Base-by-base conservation (phyloP, 2,329 filamentous ascomycete species). In the Fusarium pseudoanthophilum region DNA sequence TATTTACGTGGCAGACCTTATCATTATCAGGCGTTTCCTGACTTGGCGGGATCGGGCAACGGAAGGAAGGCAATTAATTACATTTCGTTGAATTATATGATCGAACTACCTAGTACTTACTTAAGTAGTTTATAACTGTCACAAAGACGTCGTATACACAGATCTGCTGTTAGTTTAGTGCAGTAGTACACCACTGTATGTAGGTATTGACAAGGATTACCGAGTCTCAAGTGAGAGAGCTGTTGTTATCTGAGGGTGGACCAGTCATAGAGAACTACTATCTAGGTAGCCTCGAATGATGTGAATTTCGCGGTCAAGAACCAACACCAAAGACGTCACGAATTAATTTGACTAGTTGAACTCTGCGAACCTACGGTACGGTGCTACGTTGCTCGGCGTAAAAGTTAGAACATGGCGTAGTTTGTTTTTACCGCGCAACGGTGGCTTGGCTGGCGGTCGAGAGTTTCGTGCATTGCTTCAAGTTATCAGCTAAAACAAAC, bases 391-490 rank as follows among this genome's bases (percentile, higher is more conserved):
- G 37, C 52, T 40, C 32, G 30, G 55, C 32, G 42, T 39, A 68
- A 43, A 39, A 53, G 34, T 20, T 45, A 59, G 52, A 64, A 34
- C 30, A 55, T 59, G 20, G 24, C 24, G 24, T 36, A 37, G 46
- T 55, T 46, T 53, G n/a, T 67, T 46, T 34, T 48, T 49, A 32
- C 34, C 21, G 59, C 46, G 49, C 28, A 67, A 62, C 40, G 60
- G 61, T 36, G 61, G 66, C 67, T 71, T 71, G 69, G 60, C 69
- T 71, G 65, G 56, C 69, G 15, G 55, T 59, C 30, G 48, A 66
- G 53, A 73, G 69, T 73, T 72, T 72, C 48, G 60, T 66, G 46
- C 37, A 34, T 42, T 45, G 56, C 34, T 16, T 60, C 34, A 30
- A 48, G 34, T 37, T 52, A 18, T 32, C 30, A 42, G 52, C 66